phyloP scores from a whole-genome alignment of 176 grass and related monocot species.

The Chrysopogon serrulatus region DNA sequence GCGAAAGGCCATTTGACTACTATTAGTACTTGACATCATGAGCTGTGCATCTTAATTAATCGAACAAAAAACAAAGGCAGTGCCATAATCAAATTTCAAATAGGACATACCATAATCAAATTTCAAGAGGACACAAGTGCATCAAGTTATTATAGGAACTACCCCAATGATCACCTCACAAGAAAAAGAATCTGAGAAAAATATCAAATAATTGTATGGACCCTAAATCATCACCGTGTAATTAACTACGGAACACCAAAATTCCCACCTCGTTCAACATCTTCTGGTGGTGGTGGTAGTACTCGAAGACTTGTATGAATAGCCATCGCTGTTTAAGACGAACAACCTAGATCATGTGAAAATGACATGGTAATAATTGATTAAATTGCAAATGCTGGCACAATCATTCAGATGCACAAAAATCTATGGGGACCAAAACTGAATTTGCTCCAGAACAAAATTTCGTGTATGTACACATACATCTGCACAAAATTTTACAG shows the following conservation, averaged over 20 bases:
- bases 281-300: no score
- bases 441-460: slow-evolving; percentile 4
- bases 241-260: background rate
- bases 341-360: background rate
- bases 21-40: background rate
- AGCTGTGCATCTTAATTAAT: background rate
- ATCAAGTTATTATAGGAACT: background rate
- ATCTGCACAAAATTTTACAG: background rate
- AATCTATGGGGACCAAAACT: background rate
- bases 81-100: background rate
- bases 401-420: background rate
- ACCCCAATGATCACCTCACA: background rate
- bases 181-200: background rate
- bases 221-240: background rate
- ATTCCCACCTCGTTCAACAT: background rate
- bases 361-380: background rate
- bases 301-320: background rate
- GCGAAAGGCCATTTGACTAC: background rate
- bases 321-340: background rate
- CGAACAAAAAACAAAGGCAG: background rate
- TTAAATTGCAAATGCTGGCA: background rate
- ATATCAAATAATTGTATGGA: background rate
- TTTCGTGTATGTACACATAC: slow-evolving; percentile 24
- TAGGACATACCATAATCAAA: background rate
- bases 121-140: no score